Evolutionary conservation across 2,329 filamentous ascomycete genomes (phyloP), one percentile per base, ranked within the genome.

Genomic region (Cytospora mali): DNA sequence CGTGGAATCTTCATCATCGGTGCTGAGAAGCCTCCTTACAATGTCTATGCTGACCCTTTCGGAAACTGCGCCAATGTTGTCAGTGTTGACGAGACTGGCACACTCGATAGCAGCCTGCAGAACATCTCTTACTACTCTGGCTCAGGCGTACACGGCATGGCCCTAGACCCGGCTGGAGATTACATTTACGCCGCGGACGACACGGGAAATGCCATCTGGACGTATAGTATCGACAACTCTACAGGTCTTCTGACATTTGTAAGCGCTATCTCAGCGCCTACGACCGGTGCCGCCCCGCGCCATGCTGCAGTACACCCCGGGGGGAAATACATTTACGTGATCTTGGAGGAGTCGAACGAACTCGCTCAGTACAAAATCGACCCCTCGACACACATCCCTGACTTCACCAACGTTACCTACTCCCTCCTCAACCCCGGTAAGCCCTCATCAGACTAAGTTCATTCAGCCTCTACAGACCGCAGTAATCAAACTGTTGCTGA

Each of bases 181-280:
- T 35, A 54, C 4, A 29, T 70, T 21, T 70, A 69, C 65, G 64
- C 66, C n/a, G 64, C 69, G 3, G 69, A 71, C 55, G 48, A 68
- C 33, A 51, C 13, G n/a, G 69, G 55, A 10, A 65, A 68, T 49
- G 29, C 62, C 4, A 21, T 71, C 31, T 71, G 69, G 69, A 66
- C 66, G 51, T 68, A 71, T 52, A 16, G 10, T 6, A 23, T 68
- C 14, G 57, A 62, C 53, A 28, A 18, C 1, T 1, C 23, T 2
- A 62, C 61, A 25, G 67, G 68, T 5, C 23, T 52, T 0, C 64
- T 62, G 6, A 50, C 29, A 3, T 31, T 52, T 16, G 35, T 66
- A 16, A 55, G 39, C 3, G 18, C 25, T 4, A 52, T 53, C 13
- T 49, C 50, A 11, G 39, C 39, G 21, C 18, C 39, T n/a, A n/a